These are phyloP conservation scores for Amborella trichopoda DNA, from an alignment of 164 flowering plant genomes.

Conservation along the genomic window DNA sequence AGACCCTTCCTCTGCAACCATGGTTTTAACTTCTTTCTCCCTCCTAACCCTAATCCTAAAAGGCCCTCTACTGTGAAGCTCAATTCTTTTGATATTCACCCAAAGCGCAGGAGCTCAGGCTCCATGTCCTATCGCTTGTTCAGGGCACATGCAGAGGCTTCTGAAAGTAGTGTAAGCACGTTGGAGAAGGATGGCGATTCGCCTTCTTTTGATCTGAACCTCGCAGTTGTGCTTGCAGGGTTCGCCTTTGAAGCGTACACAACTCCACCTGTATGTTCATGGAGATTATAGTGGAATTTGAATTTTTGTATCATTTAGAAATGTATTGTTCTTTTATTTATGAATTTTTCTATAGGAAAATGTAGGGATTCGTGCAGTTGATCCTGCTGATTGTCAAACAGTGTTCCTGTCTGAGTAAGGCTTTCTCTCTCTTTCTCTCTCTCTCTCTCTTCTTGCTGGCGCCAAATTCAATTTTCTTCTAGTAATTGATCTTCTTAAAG, in stretches of 20 bases:
- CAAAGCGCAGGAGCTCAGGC: no score
- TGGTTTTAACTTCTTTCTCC: no score
- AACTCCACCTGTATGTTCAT: conserved; percentile 55
- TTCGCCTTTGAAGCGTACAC: conserved; percentile 92
- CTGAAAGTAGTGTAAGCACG: no score
- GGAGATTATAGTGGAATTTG: neutral
- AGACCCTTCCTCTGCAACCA: no score
- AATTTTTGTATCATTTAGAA: neutral
- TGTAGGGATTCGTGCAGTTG: conserved; percentile 56
- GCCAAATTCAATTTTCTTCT: neutral
- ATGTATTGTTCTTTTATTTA: neutral
- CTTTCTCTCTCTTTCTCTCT: no score
- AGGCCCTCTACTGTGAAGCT: no score
- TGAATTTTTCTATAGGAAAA: conserved; percentile 36
- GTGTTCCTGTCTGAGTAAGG: conserved; percentile 83
- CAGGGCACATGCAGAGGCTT: no score
- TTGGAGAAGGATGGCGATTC: conserved; percentile 28
- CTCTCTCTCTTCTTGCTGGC: neutral
- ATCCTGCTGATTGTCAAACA: conserved; percentile 73
- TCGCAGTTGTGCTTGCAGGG: conserved; percentile 92
- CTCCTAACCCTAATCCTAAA: no score
- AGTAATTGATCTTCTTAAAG: neutral
- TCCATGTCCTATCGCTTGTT: no score
- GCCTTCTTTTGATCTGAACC: conserved; percentile 75
- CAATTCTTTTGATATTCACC: no score